These are phyloP conservation scores for Mucuna pruriens DNA, from an alignment of 306 rosid genomes.

Conservation along the genomic window DNA sequence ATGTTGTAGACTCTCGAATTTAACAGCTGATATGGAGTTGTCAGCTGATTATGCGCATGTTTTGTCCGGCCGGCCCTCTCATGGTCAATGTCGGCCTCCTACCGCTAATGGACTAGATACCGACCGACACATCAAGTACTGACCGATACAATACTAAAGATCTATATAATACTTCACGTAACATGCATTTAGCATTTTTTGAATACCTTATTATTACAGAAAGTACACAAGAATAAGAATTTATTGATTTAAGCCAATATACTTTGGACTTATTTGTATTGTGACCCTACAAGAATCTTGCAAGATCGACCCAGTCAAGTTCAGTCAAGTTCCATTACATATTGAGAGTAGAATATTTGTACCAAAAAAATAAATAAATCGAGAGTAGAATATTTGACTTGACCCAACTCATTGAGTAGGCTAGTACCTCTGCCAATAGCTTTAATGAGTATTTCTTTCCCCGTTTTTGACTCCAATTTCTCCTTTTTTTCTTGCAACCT, in stretches of 20 bases:
- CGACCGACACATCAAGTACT: too few species aligned
- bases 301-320: not conserved
- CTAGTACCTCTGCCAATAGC: not conserved
- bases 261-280: not conserved
- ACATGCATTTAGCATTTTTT: too few species aligned
- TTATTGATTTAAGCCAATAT: not conserved
- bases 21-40: too few species aligned
- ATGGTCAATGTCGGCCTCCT: too few species aligned
- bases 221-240: not conserved
- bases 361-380: too few species aligned
- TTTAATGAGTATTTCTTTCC: not conserved
- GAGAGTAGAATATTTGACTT: not conserved
- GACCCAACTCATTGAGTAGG: constrained; percentile 1
- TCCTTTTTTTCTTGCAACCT: not conserved
- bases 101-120: too few species aligned
- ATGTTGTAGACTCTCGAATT: too few species aligned
- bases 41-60: too few species aligned
- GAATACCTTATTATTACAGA: not conserved
- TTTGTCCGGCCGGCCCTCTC: too few species aligned
- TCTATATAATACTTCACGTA: too few species aligned
- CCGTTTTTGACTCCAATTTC: not conserved
- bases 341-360: not conserved
- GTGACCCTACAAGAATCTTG: constrained; percentile 14
- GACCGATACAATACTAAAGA: too few species aligned
- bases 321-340: not conserved